Percentiles rank a stretch among this genome's conserved stretches.
Conservation (phyloP, 2,329 filamentous ascomycete species). For the Trichoderma brevicompactum region DNA sequence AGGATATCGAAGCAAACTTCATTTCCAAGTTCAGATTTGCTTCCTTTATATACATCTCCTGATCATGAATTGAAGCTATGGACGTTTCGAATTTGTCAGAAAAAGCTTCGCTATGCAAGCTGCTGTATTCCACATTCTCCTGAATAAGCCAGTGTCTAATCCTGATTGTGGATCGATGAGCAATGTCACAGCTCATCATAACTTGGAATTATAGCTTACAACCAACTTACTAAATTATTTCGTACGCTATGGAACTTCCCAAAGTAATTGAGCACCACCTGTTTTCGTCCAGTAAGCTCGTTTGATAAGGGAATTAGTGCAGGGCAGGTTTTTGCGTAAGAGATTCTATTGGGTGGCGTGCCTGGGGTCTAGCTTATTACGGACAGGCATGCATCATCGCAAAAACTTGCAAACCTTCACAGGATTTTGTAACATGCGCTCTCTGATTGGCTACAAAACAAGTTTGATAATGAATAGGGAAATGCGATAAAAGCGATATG, state of each 20-base stretch:
- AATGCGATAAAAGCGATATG: background rate
- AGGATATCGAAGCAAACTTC: background rate
- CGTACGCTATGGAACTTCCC: too few species aligned
- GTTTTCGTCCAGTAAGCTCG: too few species aligned
- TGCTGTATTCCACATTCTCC: background rate
- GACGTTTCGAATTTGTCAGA: background rate
- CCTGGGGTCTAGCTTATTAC: background rate
- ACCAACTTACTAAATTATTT: background rate
- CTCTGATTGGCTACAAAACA: conserved; percentile 5
- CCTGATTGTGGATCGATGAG: background rate
- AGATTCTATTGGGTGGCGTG: background rate
- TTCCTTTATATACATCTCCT: background rate
- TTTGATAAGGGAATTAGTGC: background rate
- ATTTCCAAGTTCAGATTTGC: background rate
- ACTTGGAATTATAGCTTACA: background rate
- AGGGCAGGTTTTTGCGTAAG: conserved; percentile 5
- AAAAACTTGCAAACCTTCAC: background rate
- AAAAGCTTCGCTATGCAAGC: background rate
- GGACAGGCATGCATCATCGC: background rate
- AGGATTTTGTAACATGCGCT: background rate
- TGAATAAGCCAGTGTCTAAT: background rate
- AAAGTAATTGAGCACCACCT: too few species aligned
- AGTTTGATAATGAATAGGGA: background rate
- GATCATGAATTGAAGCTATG: too few species aligned
- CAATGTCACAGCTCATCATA: background rate